These are phyloP conservation scores for Aspergillus sp. DNA, from an alignment of 2,329 filamentous ascomycete species.

Conservation along the genomic window DNA sequence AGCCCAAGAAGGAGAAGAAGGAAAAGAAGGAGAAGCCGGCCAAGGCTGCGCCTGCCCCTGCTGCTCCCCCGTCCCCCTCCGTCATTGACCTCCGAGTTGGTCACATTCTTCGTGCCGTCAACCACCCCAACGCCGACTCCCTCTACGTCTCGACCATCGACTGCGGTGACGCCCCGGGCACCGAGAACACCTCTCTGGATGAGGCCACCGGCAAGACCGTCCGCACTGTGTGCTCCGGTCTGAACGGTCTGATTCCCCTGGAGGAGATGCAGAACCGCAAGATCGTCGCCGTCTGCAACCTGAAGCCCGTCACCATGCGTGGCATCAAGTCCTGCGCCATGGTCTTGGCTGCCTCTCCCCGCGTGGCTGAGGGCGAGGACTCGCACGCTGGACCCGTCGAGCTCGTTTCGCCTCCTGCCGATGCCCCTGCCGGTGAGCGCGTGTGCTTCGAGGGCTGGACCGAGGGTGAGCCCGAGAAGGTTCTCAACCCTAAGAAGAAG, in stretches of 20 bases:
- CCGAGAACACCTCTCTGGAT: conserved; percentile 74
- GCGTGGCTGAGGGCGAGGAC: conserved; percentile 75
- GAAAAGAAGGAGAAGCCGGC: conserved; percentile 72
- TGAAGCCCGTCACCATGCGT: conserved; percentile 99
- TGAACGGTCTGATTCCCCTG: conserved; percentile 89
- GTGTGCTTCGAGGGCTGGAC: conserved; percentile 91
- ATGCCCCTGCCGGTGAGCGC: conserved; percentile 77
- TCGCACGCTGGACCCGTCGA: conserved; percentile 90
- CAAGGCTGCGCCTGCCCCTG: conserved; percentile 69
- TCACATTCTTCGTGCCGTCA: conserved; percentile 93
- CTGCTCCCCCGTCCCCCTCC: conserved; percentile 76
- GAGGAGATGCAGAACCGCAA: conserved; percentile 97
- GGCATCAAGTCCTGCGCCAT: conserved; percentile 80
- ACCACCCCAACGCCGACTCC: conserved; percentile 95
- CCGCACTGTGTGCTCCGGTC: conserved; percentile 93
- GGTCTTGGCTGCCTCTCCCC: conserved; percentile 94
- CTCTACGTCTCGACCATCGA: conserved; percentile 95
- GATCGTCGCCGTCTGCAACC: conserved; percentile 92
- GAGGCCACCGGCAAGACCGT: conserved; percentile 90
- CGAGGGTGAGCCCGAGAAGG: conserved; percentile 84
- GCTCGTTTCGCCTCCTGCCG: conserved; percentile 80
- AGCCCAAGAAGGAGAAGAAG: conserved; percentile 57
- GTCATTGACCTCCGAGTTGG: conserved; percentile 95
- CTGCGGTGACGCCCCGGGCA: conserved; percentile 82
- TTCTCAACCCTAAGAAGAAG: conserved; percentile 99